phyloP scores from a whole-genome alignment of 2,329 filamentous ascomycete genomes.

The Fusarium torulosum region DNA sequence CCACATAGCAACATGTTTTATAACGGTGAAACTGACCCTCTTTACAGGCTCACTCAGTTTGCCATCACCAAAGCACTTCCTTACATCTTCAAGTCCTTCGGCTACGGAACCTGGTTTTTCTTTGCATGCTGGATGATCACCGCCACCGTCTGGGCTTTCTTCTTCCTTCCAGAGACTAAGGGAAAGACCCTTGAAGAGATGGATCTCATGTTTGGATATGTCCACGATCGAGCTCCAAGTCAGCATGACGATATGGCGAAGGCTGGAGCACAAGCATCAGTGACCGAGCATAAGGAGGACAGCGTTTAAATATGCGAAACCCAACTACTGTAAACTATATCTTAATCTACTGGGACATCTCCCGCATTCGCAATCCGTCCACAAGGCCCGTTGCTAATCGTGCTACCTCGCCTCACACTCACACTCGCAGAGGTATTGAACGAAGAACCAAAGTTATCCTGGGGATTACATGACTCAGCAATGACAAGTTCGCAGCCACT shows the following conservation, averaged over 20 bases:
- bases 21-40: neutral
- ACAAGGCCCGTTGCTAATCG: neutral
- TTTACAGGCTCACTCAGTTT: constrained; percentile 54
- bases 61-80: constrained; percentile 59
- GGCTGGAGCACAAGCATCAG: constrained; percentile 26
- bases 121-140: constrained; percentile 65
- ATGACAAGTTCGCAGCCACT: neutral
- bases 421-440: neutral
- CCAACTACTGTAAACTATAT: neutral
- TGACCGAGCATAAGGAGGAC: constrained; percentile 43
- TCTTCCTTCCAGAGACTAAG: constrained; percentile 68
- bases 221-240: constrained; percentile 36
- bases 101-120: constrained; percentile 69
- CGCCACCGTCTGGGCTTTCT: constrained; percentile 62
- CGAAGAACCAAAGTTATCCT: neutral
- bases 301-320: constrained; percentile 12
- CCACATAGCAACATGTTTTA: rapidly evolving
- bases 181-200: constrained; percentile 66
- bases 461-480: neutral
- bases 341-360: neutral
- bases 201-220: constrained; percentile 55
- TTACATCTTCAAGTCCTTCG: constrained; percentile 59
- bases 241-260: constrained; percentile 35
- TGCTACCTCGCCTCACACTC: neutral
- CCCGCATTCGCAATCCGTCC: constrained; percentile 2